Evolutionary conservation across 1,139 yeast genomes (phyloP).

Genomic region (Blastobotrys apis): DNA sequence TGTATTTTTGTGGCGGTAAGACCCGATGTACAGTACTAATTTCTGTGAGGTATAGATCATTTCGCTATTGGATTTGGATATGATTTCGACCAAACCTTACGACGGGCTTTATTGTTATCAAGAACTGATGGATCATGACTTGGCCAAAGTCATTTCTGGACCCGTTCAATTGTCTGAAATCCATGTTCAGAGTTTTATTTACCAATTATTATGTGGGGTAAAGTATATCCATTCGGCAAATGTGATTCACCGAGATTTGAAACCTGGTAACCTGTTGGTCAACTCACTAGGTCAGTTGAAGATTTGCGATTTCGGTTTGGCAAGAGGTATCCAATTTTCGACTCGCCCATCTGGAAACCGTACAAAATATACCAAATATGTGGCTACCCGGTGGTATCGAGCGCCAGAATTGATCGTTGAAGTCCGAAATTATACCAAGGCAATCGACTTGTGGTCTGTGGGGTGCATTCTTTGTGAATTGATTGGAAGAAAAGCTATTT

Average conservation of each 20-base stretch:
- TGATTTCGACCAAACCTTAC: constrained; percentile 59
- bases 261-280: constrained; percentile 81
- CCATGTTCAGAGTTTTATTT: constrained; percentile 69
- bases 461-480: constrained; percentile 91
- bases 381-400: constrained; percentile 93
- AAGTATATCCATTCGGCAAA: constrained; percentile 72
- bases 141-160: constrained; percentile 73
- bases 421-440: constrained; percentile 43
- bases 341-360: constrained; percentile 5
- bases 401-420: constrained; percentile 86
- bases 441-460: constrained; percentile 90
- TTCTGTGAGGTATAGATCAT: constrained; percentile 44
- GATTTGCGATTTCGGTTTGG: constrained; percentile 85
- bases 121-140: constrained; percentile 76
- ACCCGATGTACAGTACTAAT: constrained; percentile 2
- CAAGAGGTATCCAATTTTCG: constrained; percentile 54
- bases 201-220: constrained; percentile 76
- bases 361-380: constrained; percentile 59
- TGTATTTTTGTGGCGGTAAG: constrained; percentile 7
- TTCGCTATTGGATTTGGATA: constrained; percentile 66
- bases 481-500: constrained; percentile 75
- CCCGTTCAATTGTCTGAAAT: constrained; percentile 68
- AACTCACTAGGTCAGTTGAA: constrained; percentile 65
- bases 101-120: constrained; percentile 84
- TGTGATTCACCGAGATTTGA: constrained; percentile 79